These are phyloP conservation scores for Malus fusca DNA, from an alignment of 306 rosid species.

Conservation along the genomic window DNA sequence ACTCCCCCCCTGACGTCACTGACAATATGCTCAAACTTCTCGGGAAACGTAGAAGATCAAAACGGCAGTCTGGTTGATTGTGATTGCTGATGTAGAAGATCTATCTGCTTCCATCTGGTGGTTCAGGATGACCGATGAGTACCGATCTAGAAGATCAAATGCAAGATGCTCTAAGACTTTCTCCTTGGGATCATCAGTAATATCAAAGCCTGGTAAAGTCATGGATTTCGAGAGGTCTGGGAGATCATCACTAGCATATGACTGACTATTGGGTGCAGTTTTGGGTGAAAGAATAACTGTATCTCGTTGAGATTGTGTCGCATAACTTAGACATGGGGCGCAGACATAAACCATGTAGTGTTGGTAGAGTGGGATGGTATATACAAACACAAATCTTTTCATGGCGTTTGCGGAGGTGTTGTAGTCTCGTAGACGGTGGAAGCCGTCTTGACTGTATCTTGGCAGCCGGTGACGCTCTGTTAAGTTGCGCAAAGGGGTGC, in stretches of 20 bases:
- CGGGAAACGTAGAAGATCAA: conserved; percentile 71
- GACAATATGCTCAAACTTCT: conserved; percentile 96
- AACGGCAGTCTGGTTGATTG: conserved; percentile 39
- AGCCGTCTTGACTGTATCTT: neutral
- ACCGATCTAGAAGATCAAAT: neutral
- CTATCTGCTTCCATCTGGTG: neutral
- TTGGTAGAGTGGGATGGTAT: neutral
- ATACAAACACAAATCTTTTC: neutral
- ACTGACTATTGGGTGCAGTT: neutral
- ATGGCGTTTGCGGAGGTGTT: neutral
- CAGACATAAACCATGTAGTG: neutral
- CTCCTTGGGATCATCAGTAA: neutral
- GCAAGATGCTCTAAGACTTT: neutral
- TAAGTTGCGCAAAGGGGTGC: neutral
- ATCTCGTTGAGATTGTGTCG: neutral
- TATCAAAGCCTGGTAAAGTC: neutral
- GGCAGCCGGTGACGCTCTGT: neutral
- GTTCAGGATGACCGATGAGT: neutral
- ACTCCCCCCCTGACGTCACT: conserved; percentile 66
- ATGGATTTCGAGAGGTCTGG: neutral
- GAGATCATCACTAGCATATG: neutral
- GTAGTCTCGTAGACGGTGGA: neutral
- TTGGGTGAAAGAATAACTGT: neutral
- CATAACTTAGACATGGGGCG: neutral
- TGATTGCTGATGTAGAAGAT: neutral